phyloP scores from a whole-genome alignment of 352 stramenopile species.

The Pythium graminicola region DNA sequence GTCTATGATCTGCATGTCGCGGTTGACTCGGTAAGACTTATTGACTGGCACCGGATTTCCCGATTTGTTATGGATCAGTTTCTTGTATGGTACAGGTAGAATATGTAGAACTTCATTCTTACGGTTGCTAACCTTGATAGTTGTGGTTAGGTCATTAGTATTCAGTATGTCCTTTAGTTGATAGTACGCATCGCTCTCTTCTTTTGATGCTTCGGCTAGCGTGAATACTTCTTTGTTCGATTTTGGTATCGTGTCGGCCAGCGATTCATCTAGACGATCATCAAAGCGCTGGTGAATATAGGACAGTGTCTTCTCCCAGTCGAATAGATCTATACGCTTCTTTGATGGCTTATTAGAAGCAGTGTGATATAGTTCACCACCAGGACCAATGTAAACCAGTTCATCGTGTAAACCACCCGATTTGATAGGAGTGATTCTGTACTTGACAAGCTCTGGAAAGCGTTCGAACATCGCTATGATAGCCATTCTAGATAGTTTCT shows the following conservation, averaged over 20 bases:
- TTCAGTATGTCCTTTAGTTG: not conserved
- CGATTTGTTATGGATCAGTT: not conserved
- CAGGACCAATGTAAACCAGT: not conserved
- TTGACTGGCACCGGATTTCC: not conserved
- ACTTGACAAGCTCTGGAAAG: not conserved
- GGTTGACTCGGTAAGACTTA: not conserved
- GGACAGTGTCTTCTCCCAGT: not conserved
- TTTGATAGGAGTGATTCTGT: not conserved
- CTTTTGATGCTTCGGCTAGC: not conserved
- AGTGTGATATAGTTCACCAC: not conserved
- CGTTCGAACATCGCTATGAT: not conserved
- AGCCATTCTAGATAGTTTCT: not conserved
- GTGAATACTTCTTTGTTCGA: not conserved
- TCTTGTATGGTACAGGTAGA: slow-evolving; percentile 6
- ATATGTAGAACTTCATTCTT: slow-evolving; percentile 1
- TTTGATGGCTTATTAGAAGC: not conserved
- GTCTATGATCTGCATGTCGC: slow-evolving; percentile 1
- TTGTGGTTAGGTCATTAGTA: not conserved
- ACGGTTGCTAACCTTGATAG: not conserved
- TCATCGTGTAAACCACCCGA: not conserved
- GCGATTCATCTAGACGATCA: not conserved
- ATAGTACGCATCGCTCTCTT: not conserved
- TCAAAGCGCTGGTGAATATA: not conserved
- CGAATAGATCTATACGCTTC: not conserved
- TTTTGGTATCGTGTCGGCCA: not conserved